phyloP scores from a whole-genome alignment of 805 yeast species.

The Candida montana region DNA sequence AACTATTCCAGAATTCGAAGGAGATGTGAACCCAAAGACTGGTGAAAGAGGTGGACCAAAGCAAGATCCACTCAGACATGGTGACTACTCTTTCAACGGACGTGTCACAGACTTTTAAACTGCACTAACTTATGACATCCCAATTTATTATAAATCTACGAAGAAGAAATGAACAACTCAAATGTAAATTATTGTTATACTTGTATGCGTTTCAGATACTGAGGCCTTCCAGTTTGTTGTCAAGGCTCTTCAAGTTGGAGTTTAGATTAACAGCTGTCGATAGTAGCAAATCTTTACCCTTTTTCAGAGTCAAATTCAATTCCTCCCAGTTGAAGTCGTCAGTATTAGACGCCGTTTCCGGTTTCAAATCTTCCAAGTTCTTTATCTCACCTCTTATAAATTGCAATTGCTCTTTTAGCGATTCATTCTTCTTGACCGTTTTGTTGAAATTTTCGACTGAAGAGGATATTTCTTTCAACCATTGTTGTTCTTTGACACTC shows the following conservation, averaged over 20 bases:
- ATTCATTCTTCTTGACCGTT: conserved; percentile 24
- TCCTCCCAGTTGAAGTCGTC: conserved; percentile 27
- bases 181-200: background rate
- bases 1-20: conserved; percentile 92
- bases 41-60: conserved; percentile 98
- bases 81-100: conserved; percentile 94
- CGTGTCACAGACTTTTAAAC: conserved; percentile 86
- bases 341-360: background rate
- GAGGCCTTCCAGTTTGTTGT: conserved; percentile 9
- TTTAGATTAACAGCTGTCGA: conserved; percentile 14
- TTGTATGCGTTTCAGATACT: background rate
- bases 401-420: conserved; percentile 25
- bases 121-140: background rate
- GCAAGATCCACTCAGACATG: conserved; percentile 89
- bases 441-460: conserved; percentile 29
- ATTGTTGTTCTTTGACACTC: conserved; percentile 36
- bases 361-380: background rate
- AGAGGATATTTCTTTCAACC: conserved; percentile 40
- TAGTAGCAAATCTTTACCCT: conserved; percentile 28
- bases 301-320: conserved; percentile 26
- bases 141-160: no score
- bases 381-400: conserved; percentile 26
- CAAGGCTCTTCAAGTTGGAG: conserved; percentile 19
- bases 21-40: conserved; percentile 85
- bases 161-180: background rate